phyloP scores from a whole-genome alignment of 2,329 filamentous ascomycete genomes.

The Ophiostoma australiae region DNA sequence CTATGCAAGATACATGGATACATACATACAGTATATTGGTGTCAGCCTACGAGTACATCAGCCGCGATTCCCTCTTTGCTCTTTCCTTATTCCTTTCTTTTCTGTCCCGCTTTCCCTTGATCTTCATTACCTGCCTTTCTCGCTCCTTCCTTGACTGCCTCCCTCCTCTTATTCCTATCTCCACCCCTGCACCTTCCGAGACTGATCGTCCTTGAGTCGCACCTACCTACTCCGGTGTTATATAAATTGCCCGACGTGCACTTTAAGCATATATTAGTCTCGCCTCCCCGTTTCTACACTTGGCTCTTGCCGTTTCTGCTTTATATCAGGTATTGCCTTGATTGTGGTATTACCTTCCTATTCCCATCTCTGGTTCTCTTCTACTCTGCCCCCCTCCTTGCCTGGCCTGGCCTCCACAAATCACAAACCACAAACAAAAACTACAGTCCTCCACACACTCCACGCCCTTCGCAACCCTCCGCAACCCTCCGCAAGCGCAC shows the following conservation, averaged over 20 bases:
- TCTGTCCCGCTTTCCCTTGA: not conserved
- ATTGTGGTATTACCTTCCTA: not conserved
- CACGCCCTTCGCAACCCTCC: not conserved
- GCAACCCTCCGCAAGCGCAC: not conserved
- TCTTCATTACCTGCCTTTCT: not conserved
- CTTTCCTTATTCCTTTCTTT: not conserved
- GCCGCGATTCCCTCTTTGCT: conserved; percentile 1
- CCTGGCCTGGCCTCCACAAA: not conserved
- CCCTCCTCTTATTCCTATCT: not conserved
- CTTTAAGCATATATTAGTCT: conserved; percentile 8
- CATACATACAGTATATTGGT: not conserved
- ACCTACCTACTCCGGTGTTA: not conserved
- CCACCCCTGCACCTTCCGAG: not conserved
- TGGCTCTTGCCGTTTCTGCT: not conserved
- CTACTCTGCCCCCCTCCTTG: not conserved
- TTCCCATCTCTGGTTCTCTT: not conserved
- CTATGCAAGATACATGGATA: not conserved
- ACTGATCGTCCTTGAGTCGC: not conserved
- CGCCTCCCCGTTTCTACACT: not conserved
- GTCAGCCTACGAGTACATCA: not conserved
- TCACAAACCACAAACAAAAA: not conserved
- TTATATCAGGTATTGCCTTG: not conserved
- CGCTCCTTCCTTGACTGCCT: not conserved
- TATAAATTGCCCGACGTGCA: not conserved
- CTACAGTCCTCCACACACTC: not conserved